Percentiles rank a stretch among this genome's conserved stretches.
Conservation (phyloP, 2,329 filamentous ascomycete species). For the Decorospora gaudefroyi region DNA sequence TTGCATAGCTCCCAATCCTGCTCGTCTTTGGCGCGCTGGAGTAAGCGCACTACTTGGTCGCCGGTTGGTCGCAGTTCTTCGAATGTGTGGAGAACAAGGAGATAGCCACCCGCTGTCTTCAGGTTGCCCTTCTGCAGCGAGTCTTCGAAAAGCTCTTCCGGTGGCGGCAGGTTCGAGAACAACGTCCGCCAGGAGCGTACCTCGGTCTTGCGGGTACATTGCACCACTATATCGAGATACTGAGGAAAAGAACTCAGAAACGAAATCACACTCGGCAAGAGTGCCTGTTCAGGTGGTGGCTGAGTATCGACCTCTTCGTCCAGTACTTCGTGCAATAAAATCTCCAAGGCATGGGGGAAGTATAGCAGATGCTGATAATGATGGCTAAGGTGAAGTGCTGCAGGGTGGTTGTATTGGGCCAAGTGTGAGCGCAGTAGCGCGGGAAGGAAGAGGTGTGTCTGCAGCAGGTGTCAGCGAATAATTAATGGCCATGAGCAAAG, state of each 20-base stretch:
- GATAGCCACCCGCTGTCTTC: conserved; percentile 93
- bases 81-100: conserved; percentile 89
- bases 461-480: conserved; percentile 25
- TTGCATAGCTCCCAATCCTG: conserved; percentile 95
- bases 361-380: conserved; percentile 88
- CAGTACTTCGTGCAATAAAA: conserved; percentile 88
- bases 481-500: conserved; percentile 2
- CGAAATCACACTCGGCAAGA: conserved; percentile 58
- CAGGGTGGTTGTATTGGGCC: conserved; percentile 72
- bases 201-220: conserved; percentile 96
- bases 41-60: conserved; percentile 77
- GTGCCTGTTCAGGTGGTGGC: conserved; percentile 53
- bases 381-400: conserved; percentile 79
- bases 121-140: conserved; percentile 81
- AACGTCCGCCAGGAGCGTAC: conserved; percentile 92
- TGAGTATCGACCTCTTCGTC: conserved; percentile 88
- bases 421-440: conserved; percentile 83
- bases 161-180: conserved; percentile 87
- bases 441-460: conserved; percentile 93
- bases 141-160: conserved; percentile 90
- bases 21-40: conserved; percentile 79
- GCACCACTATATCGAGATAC: conserved; percentile 93
- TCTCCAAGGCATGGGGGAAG: conserved; percentile 89
- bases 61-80: conserved; percentile 65
- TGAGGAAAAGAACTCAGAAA: conserved; percentile 65